Evolutionary conservation across 306 rosid species (phyloP), one percentile per base, ranked within the genome.

Genomic region (Begonia fuchsioides): DNA sequence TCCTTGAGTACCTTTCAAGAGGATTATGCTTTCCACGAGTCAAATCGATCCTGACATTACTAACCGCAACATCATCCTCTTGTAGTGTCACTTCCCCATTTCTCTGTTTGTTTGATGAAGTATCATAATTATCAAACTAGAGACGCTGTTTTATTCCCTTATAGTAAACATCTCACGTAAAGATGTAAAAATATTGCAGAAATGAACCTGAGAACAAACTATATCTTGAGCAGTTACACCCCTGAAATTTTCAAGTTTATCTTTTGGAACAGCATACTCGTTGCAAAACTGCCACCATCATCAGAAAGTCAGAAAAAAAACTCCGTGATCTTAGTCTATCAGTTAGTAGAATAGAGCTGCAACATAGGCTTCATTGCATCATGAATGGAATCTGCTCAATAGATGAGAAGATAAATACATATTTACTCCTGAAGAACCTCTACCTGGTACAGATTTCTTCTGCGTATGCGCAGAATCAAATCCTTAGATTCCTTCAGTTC

Each of bases 191-290:
- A 51, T 40, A 51, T 43, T 0, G 32, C 32, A 15, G 4, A 49
- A 32, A 55, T 55, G 41, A 38, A 86, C 96, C 94, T 90, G 95
- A 15, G 95, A 72, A 58, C 97, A 90, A 69, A 81, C 76, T 64
- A 90, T 90, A 65, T 90, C 97, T 72, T 78, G 83, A 11, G 95
- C 80, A 39, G 95, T 90, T 63, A 84, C 87, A 16, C 76, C 75
- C 74, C 76, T 84, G 64, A 81, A 84, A 56, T 81, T 58, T 38
- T 81, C 87, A 55, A 84, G 53, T 70, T 71, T 73, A 59, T 81
- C 79, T 76, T 73, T 90, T 13, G 95, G 97, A 49, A 90, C 92
- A n/a, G 95, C 74, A 79, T 90, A 90, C 61, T 84, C 93, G 19
- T 84, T 90, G 64, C 95, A 84, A 48, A 84, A 90, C 97, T 90